phyloP scores from a whole-genome alignment of 1,284 basidiomycete species.

The Apiotrichum siamense region DNA sequence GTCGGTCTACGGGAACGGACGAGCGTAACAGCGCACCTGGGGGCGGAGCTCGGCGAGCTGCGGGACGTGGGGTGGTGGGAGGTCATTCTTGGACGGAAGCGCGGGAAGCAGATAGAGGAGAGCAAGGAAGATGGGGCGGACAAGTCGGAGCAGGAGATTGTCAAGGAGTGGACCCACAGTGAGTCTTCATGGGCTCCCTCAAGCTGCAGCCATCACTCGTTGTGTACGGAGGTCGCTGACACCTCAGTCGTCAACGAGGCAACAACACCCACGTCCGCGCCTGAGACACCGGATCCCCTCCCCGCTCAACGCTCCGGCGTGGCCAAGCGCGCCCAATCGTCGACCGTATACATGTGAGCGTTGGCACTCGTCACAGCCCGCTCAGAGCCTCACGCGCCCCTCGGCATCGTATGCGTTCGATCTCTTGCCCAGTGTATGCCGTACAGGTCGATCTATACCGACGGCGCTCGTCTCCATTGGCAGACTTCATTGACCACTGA shows the following conservation, averaged over 20 bases:
- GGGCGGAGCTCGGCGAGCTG: slow-evolving; percentile 23
- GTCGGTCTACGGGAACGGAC: slow-evolving; percentile 41
- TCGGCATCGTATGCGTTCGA: too few relatives aligned
- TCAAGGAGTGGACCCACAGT: slow-evolving; percentile 14
- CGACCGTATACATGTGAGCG: slow-evolving; percentile 9
- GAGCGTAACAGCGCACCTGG: slow-evolving; percentile 3
- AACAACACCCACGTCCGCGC: not conserved
- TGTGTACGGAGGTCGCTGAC: not conserved
- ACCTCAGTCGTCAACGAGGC: slow-evolving; percentile 9
- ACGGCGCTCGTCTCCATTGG: too few relatives aligned
- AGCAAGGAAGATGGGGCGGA: slow-evolving; percentile 9
- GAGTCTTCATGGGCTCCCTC: not conserved
- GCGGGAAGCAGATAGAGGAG: slow-evolving; percentile 20
- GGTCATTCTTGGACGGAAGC: slow-evolving; percentile 33
- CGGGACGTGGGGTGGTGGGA: slow-evolving; percentile 39
- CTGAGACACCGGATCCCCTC: not conserved
- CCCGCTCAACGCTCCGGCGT: not conserved
- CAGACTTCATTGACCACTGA: too few relatives aligned
- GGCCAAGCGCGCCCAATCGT: slow-evolving; percentile 4
- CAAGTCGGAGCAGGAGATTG: slow-evolving; percentile 18
- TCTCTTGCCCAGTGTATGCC: too few relatives aligned
- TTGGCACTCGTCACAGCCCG: not conserved
- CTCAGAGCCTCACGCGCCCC: too few relatives aligned
- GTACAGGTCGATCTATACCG: too few relatives aligned
- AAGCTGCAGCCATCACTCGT: not conserved